A percentile compares a stretch with the other conserved stretches of the same genome.
These are phyloP conservation scores for Xanthoceras sorbifolium DNA, from an alignment of 345 rosid species.

Conservation along the genomic window DNA sequence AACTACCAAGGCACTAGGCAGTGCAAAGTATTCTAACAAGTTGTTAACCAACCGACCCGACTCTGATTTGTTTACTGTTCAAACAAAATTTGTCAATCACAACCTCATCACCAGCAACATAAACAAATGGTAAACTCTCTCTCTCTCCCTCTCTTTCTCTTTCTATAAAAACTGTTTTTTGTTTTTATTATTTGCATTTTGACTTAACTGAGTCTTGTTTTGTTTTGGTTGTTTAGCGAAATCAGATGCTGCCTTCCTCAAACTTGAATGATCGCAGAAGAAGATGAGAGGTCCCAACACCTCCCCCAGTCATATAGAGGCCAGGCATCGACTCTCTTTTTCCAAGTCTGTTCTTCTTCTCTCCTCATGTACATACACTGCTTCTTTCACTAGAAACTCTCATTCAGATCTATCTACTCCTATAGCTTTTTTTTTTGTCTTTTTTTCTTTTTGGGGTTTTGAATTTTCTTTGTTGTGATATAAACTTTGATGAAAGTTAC, in stretches of 20 bases:
- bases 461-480: too few species aligned
- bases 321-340: conserved; percentile 18
- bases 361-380: not conserved
- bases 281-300: conserved; percentile 20
- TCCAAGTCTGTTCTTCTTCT: not conserved
- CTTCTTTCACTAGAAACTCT: not conserved
- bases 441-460: not conserved
- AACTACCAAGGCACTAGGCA: too few species aligned
- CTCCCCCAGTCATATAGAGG: conserved; percentile 9
- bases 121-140: not conserved
- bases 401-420: not conserved
- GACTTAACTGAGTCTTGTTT: not conserved
- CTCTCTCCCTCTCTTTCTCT: not conserved
- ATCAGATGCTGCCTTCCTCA: conserved; percentile 14
- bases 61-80: not conserved
- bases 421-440: not conserved
- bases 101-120: not conserved
- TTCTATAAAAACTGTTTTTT: not conserved
- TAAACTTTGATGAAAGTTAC: not conserved
- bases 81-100: not conserved
- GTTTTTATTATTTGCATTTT: not conserved
- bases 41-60: not conserved
- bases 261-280: not conserved
- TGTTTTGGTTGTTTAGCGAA: not conserved
- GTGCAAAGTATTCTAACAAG: not conserved